A percentile compares a stretch with the other conserved stretches of the same genome.
These are phyloP conservation scores for Debaryomyces sp. DNA, from an alignment of 1,139 yeast genomes.

Conservation along the genomic window DNA sequence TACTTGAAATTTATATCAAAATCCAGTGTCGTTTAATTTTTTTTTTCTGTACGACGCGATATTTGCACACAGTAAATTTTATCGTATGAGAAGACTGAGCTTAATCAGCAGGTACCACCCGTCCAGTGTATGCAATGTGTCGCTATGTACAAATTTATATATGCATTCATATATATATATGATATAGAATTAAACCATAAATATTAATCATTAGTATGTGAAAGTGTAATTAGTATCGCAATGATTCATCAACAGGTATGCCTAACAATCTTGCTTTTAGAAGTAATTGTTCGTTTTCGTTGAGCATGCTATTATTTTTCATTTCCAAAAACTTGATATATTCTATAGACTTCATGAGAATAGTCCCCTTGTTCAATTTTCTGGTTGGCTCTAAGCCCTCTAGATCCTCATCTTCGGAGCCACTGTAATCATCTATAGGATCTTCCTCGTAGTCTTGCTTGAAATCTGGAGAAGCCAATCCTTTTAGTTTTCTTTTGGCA, in stretches of 20 bases:
- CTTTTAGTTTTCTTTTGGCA: conserved; percentile 23
- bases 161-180: neutral
- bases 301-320: conserved; percentile 38
- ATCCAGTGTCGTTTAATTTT: conserved; percentile 1
- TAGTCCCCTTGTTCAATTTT: conserved; percentile 48
- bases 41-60: conserved; percentile 7
- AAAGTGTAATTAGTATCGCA: neutral
- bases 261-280: conserved; percentile 32
- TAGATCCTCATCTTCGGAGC: conserved; percentile 25
- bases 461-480: conserved; percentile 13
- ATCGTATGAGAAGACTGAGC: conserved; percentile 3
- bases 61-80: neutral
- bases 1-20: neutral
- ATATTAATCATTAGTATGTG: neutral
- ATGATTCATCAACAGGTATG: conserved; percentile 16
- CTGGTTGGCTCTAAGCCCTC: conserved; percentile 51
- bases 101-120: neutral
- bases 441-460: conserved; percentile 18
- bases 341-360: conserved; percentile 46
- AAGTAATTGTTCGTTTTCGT: conserved; percentile 36
- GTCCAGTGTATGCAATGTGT: too few species aligned
- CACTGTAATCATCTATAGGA: conserved; percentile 8
- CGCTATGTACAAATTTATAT: neutral
- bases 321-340: conserved; percentile 46
- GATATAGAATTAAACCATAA: neutral